Conservation (phyloP, 768 basidiomycete species). For the Rhodotorula kratochvilovae region DNA sequence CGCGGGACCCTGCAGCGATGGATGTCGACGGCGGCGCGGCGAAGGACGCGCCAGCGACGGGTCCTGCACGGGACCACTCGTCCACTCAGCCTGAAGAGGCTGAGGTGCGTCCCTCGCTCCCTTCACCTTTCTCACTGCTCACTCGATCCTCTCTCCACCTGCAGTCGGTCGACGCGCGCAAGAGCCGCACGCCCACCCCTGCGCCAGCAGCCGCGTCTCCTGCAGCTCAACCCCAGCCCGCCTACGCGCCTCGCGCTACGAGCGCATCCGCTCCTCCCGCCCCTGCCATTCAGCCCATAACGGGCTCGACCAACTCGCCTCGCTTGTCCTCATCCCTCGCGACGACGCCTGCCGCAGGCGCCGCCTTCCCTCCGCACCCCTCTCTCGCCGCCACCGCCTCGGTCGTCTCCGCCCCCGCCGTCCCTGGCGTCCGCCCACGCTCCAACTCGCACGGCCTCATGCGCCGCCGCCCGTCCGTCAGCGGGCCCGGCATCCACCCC, state of each 20-base stretch:
- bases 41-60: background rate
- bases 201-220: too few species aligned
- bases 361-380: background rate
- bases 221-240: too few species aligned
- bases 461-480: constrained; percentile 4
- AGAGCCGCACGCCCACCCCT: too few species aligned
- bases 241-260: too few species aligned
- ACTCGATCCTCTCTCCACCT: too few species aligned
- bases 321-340: too few species aligned
- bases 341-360: too few species aligned
- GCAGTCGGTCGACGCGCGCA: too few species aligned
- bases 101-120: background rate
- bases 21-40: background rate
- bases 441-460: background rate
- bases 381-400: background rate
- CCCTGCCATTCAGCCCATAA: too few species aligned
- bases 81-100: too few species aligned
- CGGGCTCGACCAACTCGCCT: too few species aligned
- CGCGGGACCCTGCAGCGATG: background rate
- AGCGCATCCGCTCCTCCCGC: too few species aligned
- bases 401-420: background rate
- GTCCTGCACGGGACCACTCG: background rate
- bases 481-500: constrained; percentile 4
- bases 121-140: background rate
- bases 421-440: background rate